Evolutionary conservation across 345 rosid species (phyloP).

Genomic region (Jatropha curcas): DNA sequence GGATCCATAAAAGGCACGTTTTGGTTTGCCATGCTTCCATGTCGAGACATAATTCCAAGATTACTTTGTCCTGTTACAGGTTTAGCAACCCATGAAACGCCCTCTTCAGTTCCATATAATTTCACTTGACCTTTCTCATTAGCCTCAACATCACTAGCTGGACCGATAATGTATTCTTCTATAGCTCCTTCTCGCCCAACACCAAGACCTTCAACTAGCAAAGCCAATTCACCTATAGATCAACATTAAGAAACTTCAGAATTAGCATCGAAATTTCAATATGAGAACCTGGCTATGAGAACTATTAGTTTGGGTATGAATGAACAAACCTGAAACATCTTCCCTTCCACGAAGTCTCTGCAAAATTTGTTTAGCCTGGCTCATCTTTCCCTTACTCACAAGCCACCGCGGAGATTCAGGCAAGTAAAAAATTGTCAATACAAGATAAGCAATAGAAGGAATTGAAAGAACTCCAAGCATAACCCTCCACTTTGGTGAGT

Average conservation of each 20-base stretch:
- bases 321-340: conserved; percentile 44
- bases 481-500: conserved; percentile 46
- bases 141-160: conserved; percentile 21
- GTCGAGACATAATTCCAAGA: conserved; percentile 29
- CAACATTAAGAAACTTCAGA: background rate
- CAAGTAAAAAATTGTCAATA: conserved; percentile 35
- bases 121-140: conserved; percentile 14
- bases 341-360: conserved; percentile 41
- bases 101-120: conserved; percentile 27
- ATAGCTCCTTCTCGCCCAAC: conserved; percentile 33
- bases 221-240: conserved; percentile 45
- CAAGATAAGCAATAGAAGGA: conserved; percentile 34
- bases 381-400: conserved; percentile 45
- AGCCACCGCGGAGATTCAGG: conserved; percentile 56
- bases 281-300: background rate
- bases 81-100: conserved; percentile 37
- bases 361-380: conserved; percentile 37
- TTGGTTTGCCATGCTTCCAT: conserved; percentile 39
- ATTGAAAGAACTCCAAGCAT: conserved; percentile 51
- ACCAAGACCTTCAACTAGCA: conserved; percentile 50
- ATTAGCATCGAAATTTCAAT: background rate
- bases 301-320: background rate
- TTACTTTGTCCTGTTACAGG: conserved; percentile 33
- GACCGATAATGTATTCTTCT: conserved; percentile 40
- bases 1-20: conserved; percentile 41